These are phyloP conservation scores for Lachancea lanzarotensis DNA, from an alignment of 805 yeast species.

Conservation along the genomic window DNA sequence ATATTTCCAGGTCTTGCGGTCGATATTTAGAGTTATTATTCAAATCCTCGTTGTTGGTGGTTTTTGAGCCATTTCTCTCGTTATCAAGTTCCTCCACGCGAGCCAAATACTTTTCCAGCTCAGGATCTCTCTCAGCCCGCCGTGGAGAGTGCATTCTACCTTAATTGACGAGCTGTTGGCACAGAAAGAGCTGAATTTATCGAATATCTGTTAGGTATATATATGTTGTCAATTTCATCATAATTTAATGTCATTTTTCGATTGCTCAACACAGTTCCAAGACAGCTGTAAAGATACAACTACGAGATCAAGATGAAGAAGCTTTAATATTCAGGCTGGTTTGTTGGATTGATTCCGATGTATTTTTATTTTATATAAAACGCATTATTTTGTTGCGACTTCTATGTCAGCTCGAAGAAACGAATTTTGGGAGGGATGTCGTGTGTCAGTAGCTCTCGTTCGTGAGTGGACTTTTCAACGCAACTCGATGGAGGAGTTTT, in stretches of 20 bases:
- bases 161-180: background rate
- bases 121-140: conserved; percentile 13
- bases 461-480: too few relatives aligned
- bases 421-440: too few relatives aligned
- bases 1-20: conserved; percentile 15
- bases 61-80: conserved; percentile 3
- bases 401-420: background rate
- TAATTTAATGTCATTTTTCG: too few relatives aligned
- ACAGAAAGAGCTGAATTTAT: background rate
- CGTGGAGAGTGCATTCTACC: background rate
- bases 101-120: conserved; percentile 21
- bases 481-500: conserved; percentile 59
- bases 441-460: too few relatives aligned
- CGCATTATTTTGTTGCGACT: background rate
- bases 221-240: too few relatives aligned
- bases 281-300: too few relatives aligned
- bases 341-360: too few relatives aligned
- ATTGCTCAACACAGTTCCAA: too few relatives aligned
- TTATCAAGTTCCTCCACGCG: conserved; percentile 26
- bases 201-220: too few relatives aligned
- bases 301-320: too few relatives aligned
- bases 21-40: conserved; percentile 8
- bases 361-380: too few relatives aligned
- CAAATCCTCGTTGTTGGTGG: conserved; percentile 1
- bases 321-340: too few relatives aligned